Evolutionary conservation across 2,329 filamentous ascomycete species (phyloP).

Genomic region (Aspergillus persii): DNA sequence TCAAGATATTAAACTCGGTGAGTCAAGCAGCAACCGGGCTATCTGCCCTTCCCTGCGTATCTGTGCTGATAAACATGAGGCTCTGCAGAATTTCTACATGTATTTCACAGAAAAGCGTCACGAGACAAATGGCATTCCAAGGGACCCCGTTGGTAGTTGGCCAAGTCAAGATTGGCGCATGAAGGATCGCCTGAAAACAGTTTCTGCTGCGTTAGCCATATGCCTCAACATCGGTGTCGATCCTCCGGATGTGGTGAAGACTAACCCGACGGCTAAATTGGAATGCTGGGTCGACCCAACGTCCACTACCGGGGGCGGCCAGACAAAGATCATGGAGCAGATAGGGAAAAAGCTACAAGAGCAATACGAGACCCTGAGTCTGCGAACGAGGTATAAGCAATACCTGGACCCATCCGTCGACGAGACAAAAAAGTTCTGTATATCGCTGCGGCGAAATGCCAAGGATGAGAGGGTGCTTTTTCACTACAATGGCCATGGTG

Average conservation of each 20-base stretch:
- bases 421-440: slow-evolving; percentile 94
- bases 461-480: slow-evolving; percentile 96
- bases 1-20: slow-evolving; percentile 77
- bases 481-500: slow-evolving; percentile 97
- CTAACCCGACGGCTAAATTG: slow-evolving; percentile 84
- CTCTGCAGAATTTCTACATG: slow-evolving; percentile 92
- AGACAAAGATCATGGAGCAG: slow-evolving; percentile 80
- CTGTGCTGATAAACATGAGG: slow-evolving; percentile 14
- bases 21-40: background rate
- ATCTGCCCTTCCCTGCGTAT: background rate
- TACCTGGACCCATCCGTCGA: slow-evolving; percentile 95
- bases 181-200: slow-evolving; percentile 92
- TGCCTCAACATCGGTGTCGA: slow-evolving; percentile 98
- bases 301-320: slow-evolving; percentile 68
- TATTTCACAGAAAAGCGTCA: slow-evolving; percentile 98
- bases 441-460: slow-evolving; percentile 82
- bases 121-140: slow-evolving; percentile 87
- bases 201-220: slow-evolving; percentile 88
- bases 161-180: slow-evolving; percentile 91
- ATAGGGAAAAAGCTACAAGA: slow-evolving; percentile 95
- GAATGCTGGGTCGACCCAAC: slow-evolving; percentile 98
- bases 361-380: slow-evolving; percentile 92
- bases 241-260: slow-evolving; percentile 94
- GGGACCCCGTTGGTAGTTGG: slow-evolving; percentile 54
- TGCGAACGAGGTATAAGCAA: slow-evolving; percentile 96